Percentiles rank a stretch among this genome's conserved stretches.
phyloP scores from a whole-genome alignment of 805 yeast genomes.

The Kuraishia borneana region DNA sequence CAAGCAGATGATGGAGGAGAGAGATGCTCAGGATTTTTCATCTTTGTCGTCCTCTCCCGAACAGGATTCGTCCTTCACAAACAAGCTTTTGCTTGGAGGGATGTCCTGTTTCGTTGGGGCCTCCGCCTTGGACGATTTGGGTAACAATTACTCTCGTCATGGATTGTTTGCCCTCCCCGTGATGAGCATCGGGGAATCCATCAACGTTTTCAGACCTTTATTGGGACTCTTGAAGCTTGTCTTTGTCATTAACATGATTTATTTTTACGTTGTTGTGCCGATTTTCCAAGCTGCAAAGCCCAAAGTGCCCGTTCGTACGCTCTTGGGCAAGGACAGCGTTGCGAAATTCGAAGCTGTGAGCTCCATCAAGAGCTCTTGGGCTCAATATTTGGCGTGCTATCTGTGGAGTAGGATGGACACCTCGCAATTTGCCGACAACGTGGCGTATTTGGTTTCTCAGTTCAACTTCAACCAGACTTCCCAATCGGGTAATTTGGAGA shows the following conservation, averaged over 20 bases:
- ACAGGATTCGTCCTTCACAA: constrained; percentile 17
- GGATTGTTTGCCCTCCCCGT: constrained; percentile 19
- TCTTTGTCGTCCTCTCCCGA: constrained; percentile 4
- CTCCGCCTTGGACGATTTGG: constrained; percentile 39
- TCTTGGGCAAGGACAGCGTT: neutral
- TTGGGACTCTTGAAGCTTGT: constrained; percentile 16
- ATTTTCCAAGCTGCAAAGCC: neutral
- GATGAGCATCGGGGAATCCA: constrained; percentile 12
- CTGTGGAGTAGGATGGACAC: neutral
- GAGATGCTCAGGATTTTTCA: constrained; percentile 1
- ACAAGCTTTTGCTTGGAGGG: constrained; percentile 49
- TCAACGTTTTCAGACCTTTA: constrained; percentile 11
- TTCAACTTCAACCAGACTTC: neutral
- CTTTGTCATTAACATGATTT: constrained; percentile 8
- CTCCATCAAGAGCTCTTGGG: no score
- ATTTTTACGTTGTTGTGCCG: constrained; percentile 5
- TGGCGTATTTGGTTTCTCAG: neutral
- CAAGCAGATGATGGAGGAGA: constrained; percentile 11
- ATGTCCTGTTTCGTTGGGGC: constrained; percentile 56
- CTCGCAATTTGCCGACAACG: neutral
- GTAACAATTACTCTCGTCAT: constrained; percentile 9
- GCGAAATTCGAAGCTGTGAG: constrained; percentile 7
- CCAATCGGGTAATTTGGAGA: neutral
- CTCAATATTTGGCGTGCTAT: neutral
- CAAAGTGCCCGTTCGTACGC: neutral